Conservation (phyloP, 1,139 yeast genomes). For the Nadsonia commutata region DNA sequence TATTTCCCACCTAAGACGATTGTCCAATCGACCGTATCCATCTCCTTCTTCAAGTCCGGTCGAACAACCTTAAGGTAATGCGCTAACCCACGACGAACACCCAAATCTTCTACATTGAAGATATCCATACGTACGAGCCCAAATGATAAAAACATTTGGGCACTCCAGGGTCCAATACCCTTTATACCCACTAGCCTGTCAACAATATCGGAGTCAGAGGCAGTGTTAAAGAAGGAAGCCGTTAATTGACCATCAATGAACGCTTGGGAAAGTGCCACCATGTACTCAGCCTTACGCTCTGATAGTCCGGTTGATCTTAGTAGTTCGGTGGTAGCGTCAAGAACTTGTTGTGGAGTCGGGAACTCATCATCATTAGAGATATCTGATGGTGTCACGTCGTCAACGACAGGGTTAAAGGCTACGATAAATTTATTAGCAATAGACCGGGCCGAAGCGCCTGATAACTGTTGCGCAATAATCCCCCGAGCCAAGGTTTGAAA, state of each 20-base stretch:
- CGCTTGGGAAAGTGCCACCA: constrained; percentile 44
- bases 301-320: constrained; percentile 58
- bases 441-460: constrained; percentile 68
- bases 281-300: constrained; percentile 50
- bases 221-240: constrained; percentile 24
- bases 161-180: constrained; percentile 85
- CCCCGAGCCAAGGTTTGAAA: constrained; percentile 33
- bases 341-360: constrained; percentile 41
- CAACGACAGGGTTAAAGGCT: constrained; percentile 17
- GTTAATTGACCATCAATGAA: constrained; percentile 34
- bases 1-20: constrained; percentile 16
- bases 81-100: constrained; percentile 70
- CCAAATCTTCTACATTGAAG: constrained; percentile 69
- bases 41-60: constrained; percentile 33
- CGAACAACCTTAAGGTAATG: constrained; percentile 38
- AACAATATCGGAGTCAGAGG: constrained; percentile 34
- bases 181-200: constrained; percentile 45
- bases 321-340: constrained; percentile 29
- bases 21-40: constrained; percentile 24
- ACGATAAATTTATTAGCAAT: constrained; percentile 38
- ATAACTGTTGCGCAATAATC: constrained; percentile 66
- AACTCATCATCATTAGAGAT: constrained; percentile 13
- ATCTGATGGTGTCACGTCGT: constrained; percentile 2
- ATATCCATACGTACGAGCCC: constrained; percentile 52
- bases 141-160: constrained; percentile 72